Percentiles rank a stretch among this genome's conserved stretches.
phyloP scores from a whole-genome alignment of 495 filamentous ascomycete species.

The Parachaetomium inaequale region DNA sequence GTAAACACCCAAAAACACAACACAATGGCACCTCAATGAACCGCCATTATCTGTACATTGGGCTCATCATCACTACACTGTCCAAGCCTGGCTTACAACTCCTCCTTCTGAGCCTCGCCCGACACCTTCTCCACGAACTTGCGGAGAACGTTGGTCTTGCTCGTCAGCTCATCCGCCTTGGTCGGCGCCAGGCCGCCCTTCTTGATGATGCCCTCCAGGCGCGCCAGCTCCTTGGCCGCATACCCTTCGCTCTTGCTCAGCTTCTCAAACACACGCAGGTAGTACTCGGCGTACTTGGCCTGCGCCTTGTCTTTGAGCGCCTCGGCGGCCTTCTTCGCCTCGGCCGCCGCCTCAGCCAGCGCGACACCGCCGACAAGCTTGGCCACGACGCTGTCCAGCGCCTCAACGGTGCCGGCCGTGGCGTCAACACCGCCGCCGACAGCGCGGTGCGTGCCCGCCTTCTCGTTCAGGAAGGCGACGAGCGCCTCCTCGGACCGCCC shows the following conservation, averaged over 20 bases:
- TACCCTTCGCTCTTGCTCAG: conserved; percentile 69
- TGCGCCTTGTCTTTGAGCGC: conserved; percentile 57
- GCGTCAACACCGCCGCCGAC: conserved; percentile 77
- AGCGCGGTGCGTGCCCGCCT: conserved; percentile 82
- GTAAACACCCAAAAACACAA: background rate
- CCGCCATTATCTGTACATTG: conserved; percentile 1
- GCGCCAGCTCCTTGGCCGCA: conserved; percentile 77
- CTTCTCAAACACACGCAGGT: conserved; percentile 86
- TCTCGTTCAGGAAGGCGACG: conserved; percentile 78
- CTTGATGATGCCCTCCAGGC: conserved; percentile 72
- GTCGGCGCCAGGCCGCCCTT: conserved; percentile 81
- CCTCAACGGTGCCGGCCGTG: conserved; percentile 75
- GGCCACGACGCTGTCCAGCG: conserved; percentile 67
- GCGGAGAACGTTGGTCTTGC: conserved; percentile 81
- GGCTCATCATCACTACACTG: background rate
- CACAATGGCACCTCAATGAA: background rate
- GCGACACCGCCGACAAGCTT: conserved; percentile 58
- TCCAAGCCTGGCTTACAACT: conserved; percentile 52
- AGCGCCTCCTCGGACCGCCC: conserved; percentile 76
- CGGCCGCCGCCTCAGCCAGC: conserved; percentile 55
- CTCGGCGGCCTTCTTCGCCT: conserved; percentile 66
- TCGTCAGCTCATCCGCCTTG: conserved; percentile 86
- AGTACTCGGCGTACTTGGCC: conserved; percentile 85
- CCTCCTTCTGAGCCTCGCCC: conserved; percentile 54
- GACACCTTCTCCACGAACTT: conserved; percentile 58